Evolutionary conservation across 495 filamentous ascomycete genomes (phyloP), one percentile per base, ranked within the genome.

Genomic region (Pseudotulostoma volvatum): DNA sequence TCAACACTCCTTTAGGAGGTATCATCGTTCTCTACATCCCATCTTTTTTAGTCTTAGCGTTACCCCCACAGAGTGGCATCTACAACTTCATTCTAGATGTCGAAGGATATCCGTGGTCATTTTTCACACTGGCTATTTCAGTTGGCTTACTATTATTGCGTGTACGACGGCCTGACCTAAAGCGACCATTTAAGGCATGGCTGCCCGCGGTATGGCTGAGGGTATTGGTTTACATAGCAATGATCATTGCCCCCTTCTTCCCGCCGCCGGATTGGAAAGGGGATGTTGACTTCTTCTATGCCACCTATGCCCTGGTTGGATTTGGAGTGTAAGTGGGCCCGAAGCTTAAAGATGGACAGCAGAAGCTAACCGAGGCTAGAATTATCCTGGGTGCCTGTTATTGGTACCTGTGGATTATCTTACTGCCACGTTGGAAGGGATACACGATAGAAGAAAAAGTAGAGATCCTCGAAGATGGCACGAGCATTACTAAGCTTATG

Each of bases 11-110:
- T 0, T 49, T 81, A 3, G 75, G 78, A 0, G 79, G 73, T 0
- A 58, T 84, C 0, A 64, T 81, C 4, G 68, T 79, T 0, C 77
- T 82, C 44, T 81, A 71, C 47, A 60, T 82, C 15, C 78, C 78
- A 0, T 81, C 76, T 0, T 36, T 79, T 1, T 55, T 80, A 1
- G 76, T 83, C 8, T 80, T 81, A 18, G 48, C 61, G 3, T 61
- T 83, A 1, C 78, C 76, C 0, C 73, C 77, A 2, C 67, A 71
- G 31, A 59, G 65, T n/a, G 69, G 77, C 34, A 72, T 77, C 3
- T 84, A 81, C 50, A 76, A 72, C 34, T 83, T 84, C 44, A 82
- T 84, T 41, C 60, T 81, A 7, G 74, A 81, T 28, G 74, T 82
- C 1, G 77, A 81, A 46, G 77, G 71, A 2, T 85, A 85, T 45